Evolutionary conservation across 2,329 filamentous ascomycete genomes (phyloP), one percentile per base, ranked within the genome.

Genomic region (Ceratocystis cubensis): DNA sequence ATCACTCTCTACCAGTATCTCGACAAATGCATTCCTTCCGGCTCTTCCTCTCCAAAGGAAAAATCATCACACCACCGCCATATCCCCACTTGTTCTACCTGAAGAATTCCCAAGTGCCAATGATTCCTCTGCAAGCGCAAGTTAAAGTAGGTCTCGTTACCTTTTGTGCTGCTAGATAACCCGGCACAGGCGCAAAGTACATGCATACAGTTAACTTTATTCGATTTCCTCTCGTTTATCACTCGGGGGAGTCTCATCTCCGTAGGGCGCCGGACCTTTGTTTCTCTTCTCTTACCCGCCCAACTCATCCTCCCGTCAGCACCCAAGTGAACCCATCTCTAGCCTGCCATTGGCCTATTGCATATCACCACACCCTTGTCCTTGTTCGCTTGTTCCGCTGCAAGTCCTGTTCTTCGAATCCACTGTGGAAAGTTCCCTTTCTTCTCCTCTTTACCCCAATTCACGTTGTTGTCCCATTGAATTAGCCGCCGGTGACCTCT

Each of bases 401-500:
- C 37, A 41, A 41, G 37, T 41, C 37, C 30, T 7, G 30, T 33
- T 4, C 30, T 33, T 33, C 30, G 8, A 33, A 33, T 33, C 30
- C 30, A 33, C 30, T 6, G 37, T 41, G 13, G 37, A 15, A 41
- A 41, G 37, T 41, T 41, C 37, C 13, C 37, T 41, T 41, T 15
- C 37, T 57, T 30, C 10, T n/a, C 53, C n/a, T 33, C 13, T 33
- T 7, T 30, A 28, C 30, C 15, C 56, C 28, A 30, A 15, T 30
- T 59, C 7, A 20, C 15, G 28, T 59, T 37, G 53, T 37, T 20
- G 7, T 59, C 56, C 22, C 56, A 1, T 37, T 59, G 28, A n/a
- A 59, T 65, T 67, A 67, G 65, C 65, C 65, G 65, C 65, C 65
- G 28, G 50, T 37, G 53, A 20, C 62, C 65, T 20, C 50, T 33